These are phyloP conservation scores for Boeremia lycopersici DNA, from an alignment of 2,329 filamentous ascomycete species.

Conservation along the genomic window DNA sequence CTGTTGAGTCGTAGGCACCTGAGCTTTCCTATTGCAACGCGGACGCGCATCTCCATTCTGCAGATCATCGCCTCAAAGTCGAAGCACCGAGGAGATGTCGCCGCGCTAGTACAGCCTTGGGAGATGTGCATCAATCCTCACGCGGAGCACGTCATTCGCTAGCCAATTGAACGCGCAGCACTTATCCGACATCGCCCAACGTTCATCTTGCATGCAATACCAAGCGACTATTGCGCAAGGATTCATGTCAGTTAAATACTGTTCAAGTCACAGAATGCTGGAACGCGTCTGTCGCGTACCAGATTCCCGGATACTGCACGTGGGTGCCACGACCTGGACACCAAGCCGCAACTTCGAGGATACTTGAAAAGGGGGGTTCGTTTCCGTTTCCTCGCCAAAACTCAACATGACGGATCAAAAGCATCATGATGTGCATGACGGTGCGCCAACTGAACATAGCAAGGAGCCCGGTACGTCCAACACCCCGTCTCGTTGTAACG, in stretches of 20 bases:
- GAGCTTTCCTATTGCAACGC: neutral
- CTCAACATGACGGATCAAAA: neutral
- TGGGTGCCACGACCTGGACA: neutral
- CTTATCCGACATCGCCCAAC: constrained; percentile 15
- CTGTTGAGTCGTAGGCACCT: neutral
- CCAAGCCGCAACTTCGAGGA: neutral
- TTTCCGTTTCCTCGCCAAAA: neutral
- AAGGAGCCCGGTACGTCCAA: neutral
- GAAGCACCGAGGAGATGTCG: neutral
- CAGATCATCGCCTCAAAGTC: neutral
- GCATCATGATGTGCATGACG: neutral
- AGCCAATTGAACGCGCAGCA: constrained; percentile 6
- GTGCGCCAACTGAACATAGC: neutral
- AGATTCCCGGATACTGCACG: neutral
- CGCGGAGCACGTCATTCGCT: constrained; percentile 15
- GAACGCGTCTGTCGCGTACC: neutral
- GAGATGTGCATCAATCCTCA: constrained; percentile 10
- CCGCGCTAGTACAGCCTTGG: constrained; percentile 3
- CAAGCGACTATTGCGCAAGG: constrained; percentile 9
- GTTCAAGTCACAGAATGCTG: neutral
- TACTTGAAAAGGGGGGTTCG: neutral
- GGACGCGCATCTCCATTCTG: neutral
- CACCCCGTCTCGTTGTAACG: neutral
- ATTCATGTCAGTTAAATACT: neutral
- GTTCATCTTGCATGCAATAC: constrained; percentile 3